Conservation (phyloP, 768 basidiomycete genomes). For the Amanita fuliginea region DNA sequence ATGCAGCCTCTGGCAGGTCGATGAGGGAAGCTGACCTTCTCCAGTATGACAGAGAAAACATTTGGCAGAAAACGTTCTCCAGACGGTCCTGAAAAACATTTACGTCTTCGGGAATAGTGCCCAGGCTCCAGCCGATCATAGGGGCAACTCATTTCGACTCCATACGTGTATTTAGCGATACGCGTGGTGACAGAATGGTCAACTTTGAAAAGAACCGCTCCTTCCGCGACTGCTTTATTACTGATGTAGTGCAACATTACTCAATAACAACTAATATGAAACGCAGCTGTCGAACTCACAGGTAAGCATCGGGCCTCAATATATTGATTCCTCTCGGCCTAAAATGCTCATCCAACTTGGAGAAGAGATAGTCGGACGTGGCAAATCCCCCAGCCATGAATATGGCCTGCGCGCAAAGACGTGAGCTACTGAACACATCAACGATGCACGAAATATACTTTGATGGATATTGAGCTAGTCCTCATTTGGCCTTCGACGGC, state of each 20-base stretch:
- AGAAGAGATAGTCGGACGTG: constrained; percentile 39
- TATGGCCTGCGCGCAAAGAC: constrained; percentile 16
- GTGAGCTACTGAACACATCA: not conserved
- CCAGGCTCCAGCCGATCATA: constrained; percentile 6
- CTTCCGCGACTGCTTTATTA: constrained; percentile 17
- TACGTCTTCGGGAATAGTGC: constrained; percentile 4
- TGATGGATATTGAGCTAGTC: not conserved
- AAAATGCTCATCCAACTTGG: constrained; percentile 25
- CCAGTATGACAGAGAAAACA: constrained; percentile 8
- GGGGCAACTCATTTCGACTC: constrained; percentile 2
- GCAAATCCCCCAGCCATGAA: constrained; percentile 45
- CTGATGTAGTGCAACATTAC: not conserved
- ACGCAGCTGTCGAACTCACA: constrained; percentile 23
- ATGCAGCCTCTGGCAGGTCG: not conserved
- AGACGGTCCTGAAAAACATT: not conserved
- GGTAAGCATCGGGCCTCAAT: constrained; percentile 30
- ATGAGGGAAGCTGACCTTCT: not conserved
- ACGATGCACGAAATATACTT: not conserved
- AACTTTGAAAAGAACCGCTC: constrained; percentile 14
- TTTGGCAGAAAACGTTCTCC: constrained; percentile 7
- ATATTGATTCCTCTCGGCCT: constrained; percentile 22
- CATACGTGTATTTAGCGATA: constrained; percentile 11
- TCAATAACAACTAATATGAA: not conserved
- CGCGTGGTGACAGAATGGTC: constrained; percentile 11
- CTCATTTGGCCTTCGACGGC: not conserved